Conservation (phyloP, 2,329 filamentous ascomycete genomes). For the Neonectria magnoliae region DNA sequence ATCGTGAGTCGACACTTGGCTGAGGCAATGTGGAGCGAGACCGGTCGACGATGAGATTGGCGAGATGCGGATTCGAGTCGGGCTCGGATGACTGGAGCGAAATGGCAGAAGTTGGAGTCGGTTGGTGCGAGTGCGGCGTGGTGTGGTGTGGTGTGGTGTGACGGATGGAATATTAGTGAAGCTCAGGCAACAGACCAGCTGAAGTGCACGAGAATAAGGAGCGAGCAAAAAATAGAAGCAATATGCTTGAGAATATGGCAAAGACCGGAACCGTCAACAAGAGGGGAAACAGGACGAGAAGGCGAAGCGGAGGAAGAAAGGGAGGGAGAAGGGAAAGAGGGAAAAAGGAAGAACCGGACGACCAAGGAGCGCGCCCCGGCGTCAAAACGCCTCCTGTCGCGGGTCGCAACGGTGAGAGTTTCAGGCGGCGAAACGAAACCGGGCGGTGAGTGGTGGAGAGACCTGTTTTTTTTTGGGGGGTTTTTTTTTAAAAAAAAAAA, state of each 20-base stretch:
- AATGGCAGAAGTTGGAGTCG: slow-evolving; percentile 1
- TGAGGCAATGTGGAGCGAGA: background rate
- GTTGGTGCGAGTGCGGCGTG: background rate
- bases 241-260: slow-evolving; percentile 19
- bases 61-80: background rate
- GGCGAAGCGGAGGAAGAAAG: slow-evolving; percentile 3
- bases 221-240: slow-evolving; percentile 29
- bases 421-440: slow-evolving; percentile 38
- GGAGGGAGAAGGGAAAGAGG: slow-evolving; percentile 12
- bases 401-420: slow-evolving; percentile 40
- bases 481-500: too few species aligned
- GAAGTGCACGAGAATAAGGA: background rate
- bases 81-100: slow-evolving; percentile 17
- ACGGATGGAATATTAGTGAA: background rate
- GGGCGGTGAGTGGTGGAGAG: slow-evolving; percentile 31
- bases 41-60: background rate
- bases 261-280: background rate
- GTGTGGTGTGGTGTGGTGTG: background rate
- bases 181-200: slow-evolving; percentile 21
- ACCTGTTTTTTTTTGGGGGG: too few species aligned
- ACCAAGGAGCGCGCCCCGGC: slow-evolving; percentile 11
- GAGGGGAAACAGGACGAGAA: background rate
- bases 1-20: slow-evolving; percentile 35
- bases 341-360: slow-evolving; percentile 6
- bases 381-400: slow-evolving; percentile 31